Base-by-base conservation (phyloP, 2,329 filamentous ascomycete species). In the Thermoascus crustaceus region DNA sequence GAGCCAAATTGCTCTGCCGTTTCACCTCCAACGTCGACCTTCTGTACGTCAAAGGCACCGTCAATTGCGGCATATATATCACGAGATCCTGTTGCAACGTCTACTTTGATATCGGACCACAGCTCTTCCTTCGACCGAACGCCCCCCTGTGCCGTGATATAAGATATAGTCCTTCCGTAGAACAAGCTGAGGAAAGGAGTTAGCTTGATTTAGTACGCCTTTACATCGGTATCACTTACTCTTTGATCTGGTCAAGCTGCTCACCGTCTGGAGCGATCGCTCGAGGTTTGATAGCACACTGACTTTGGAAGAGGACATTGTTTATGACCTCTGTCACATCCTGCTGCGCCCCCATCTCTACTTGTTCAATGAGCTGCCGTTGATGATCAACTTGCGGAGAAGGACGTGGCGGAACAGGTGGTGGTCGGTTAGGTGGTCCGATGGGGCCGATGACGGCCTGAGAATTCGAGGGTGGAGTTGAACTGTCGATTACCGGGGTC, bases 311-410 rank as follows among this genome's bases (percentile, higher is more conserved):
- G 39, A 95, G 76, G 17, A 94, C 84, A 50, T 89, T 91, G 39
- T 86, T 86, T 66, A 95, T 88, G 30, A 95, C 89, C 60, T 98
- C 91, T 8, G 87, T 87, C 4, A 95, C 89, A 61, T 98, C 91
- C 62, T 98, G 88, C 54, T 98, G 91, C 21, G 85, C 73, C 11
- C 73, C 73, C 26, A 73, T 67, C 47, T 78, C 69, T 4, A 76
- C 67, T 36, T 72, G 66, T 22, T 70, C 67, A 14, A 71, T 53
- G 35, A 56, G 49, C 34, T 58, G 55, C 36, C 57, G 57, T 39
- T 59, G 47, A 4, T 46, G 47, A 23, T 63, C 55, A 9, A 46
- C 26, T 35, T 58, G 49, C 4, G 56, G 40, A 26, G 58, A 49
- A 41, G 70, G 63, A 31, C 75, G 63, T 25, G 75, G 75, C 20